Base-by-base conservation (phyloP, 2,329 filamentous ascomycete species). In the Tricladium varicosporioides region DNA sequence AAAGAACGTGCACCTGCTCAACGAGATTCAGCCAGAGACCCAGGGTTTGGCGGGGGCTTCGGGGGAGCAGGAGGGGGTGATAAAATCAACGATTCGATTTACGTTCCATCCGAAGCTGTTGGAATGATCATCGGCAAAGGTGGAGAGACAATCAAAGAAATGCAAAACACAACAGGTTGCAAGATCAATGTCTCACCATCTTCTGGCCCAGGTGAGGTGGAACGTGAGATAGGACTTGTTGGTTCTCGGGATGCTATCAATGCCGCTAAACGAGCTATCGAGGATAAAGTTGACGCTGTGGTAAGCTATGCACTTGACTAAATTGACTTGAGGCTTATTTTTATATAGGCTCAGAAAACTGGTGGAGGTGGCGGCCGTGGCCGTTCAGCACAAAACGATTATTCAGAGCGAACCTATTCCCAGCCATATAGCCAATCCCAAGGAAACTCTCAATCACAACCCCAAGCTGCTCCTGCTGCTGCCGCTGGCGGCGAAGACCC, bases 91-190 rank as follows among this genome's bases (percentile, higher is more conserved):
- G 91, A 96, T 68, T 86, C 85, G 43, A 91, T 96, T 61, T 86
- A 85, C 64, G 91, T 96, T 9, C 92, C 92, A 11, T 93, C 91
- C 18, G 92, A 96, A 71, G 89, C 92, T 5, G 92, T 96, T 54
- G 92, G 92, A 59, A 96, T 96, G 92, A 96, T 96, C 63, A 96
- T 96, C 60, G 92, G 92, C 63, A 96, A 96, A 78, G 89, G 91
- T 56, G 92, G 92, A 63, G 92, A 96, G 75, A 95, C 92, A 0
- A 96, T 96, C 70, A 91, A 92, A 63, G 91, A 96, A 65, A 95
- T 96, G 87, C 92, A 96, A 73, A 88, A 86, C 69, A 82, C 78
- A 32, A 94, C 91, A 5, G 89, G 90, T 47, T 96, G 92, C 81
- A 96, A 96, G 77, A 96, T 96, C 78, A 96, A 96, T 67, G 92